Percentiles rank a stretch among this genome's conserved stretches.
Conservation (phyloP, 179 eudicot species). For the Beta macrorhiza region DNA sequence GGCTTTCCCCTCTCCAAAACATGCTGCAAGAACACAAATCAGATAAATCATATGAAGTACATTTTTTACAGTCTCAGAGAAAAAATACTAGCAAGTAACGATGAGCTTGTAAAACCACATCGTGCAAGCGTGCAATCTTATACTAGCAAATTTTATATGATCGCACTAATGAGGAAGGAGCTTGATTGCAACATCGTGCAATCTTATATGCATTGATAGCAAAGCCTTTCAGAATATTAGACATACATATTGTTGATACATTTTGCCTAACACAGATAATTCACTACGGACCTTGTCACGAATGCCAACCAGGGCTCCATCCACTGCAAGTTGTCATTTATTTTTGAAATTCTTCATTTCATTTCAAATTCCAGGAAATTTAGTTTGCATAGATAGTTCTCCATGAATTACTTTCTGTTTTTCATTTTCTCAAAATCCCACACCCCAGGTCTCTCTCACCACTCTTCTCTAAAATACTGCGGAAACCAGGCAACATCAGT, state of each 20-base stretch:
- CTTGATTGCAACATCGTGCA: no score
- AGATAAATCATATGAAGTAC: neutral
- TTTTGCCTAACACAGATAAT: neutral
- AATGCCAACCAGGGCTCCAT: neutral
- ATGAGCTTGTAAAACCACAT: neutral
- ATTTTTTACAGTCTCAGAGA: neutral
- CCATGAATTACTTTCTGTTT: no score
- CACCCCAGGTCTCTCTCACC: no score
- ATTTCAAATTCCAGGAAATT: no score
- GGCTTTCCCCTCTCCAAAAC: slow-evolving; percentile 82
- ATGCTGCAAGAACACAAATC: slow-evolving; percentile 55
- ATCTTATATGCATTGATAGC: neutral
- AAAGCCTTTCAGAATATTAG: neutral
- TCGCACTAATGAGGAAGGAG: no score
- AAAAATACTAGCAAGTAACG: neutral
- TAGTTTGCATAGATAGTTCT: no score
- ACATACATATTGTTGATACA: neutral
- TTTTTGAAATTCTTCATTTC: no score
- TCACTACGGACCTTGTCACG: neutral
- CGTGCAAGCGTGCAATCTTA: neutral
- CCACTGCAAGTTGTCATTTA: no score
- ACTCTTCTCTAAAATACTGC: no score
- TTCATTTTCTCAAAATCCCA: no score
- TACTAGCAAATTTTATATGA: neutral
- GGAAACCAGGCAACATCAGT: no score